These are phyloP conservation scores for Chalaropsis ovoidea DNA, from an alignment of 2,329 filamentous ascomycete genomes.

Conservation along the genomic window DNA sequence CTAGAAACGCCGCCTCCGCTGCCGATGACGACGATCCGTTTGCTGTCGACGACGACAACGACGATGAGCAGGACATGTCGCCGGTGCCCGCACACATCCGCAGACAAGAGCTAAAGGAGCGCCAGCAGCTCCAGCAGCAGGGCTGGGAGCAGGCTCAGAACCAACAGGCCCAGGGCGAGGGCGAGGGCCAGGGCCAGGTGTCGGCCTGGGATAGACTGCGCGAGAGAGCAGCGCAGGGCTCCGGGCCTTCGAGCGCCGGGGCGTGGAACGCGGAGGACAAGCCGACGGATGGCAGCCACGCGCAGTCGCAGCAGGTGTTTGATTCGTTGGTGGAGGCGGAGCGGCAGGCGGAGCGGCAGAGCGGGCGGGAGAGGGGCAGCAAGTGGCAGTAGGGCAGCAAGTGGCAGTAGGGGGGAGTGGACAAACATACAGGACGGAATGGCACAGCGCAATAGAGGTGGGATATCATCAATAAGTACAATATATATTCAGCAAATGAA, in stretches of 20 bases:
- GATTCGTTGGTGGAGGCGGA: slow-evolving; percentile 42
- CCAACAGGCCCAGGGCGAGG: neutral
- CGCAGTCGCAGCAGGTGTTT: slow-evolving; percentile 41
- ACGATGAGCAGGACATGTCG: slow-evolving; percentile 23
- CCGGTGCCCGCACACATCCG: slow-evolving; percentile 25
- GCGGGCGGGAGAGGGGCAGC: slow-evolving; percentile 34
- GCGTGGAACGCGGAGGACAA: slow-evolving; percentile 14
- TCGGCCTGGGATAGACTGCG: slow-evolving; percentile 24
- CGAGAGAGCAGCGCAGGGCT: slow-evolving; percentile 6
- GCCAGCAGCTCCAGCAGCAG: slow-evolving; percentile 11
- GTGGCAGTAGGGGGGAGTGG: slow-evolving; percentile 28
- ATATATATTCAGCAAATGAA: slow-evolving; percentile 14
- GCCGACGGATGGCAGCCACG: neutral
- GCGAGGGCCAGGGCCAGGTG: neutral
- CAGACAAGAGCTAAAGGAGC: slow-evolving; percentile 20
- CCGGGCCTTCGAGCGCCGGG: neutral
- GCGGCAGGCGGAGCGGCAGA: slow-evolving; percentile 36
- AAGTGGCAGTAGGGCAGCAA: slow-evolving; percentile 29
- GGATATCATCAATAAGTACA: slow-evolving; percentile 9
- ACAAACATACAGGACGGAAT: too few species aligned
- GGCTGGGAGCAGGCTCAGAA: neutral
- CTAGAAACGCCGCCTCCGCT: neutral
- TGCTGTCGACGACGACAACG: slow-evolving; percentile 18
- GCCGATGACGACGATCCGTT: slow-evolving; percentile 23
- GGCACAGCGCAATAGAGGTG: neutral